These are phyloP conservation scores for Musa balbisiana DNA, from an alignment of 202 grass and related monocot genomes.

Conservation along the genomic window DNA sequence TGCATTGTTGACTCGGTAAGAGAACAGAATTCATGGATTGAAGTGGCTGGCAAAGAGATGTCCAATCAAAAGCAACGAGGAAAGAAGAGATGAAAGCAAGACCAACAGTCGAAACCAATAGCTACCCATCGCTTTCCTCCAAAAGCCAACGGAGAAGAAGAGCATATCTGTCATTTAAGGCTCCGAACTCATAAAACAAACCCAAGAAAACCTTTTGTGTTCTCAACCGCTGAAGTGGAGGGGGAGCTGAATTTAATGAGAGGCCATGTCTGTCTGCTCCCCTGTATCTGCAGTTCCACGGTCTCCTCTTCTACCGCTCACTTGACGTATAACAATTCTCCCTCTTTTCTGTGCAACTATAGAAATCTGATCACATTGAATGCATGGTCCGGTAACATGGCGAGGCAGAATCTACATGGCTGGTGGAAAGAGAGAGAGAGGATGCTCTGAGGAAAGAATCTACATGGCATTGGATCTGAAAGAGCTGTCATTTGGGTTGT, in stretches of 20 bases:
- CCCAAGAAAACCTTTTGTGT: neutral
- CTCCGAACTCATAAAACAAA: slow-evolving; percentile 1
- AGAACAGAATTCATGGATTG: too few relatives aligned
- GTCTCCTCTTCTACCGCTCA: neutral
- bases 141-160: neutral
- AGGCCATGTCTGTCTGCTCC: neutral
- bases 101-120: neutral
- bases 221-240: neutral
- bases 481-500: too few relatives aligned
- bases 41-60: too few relatives aligned
- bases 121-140: neutral
- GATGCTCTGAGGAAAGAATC: too few relatives aligned
- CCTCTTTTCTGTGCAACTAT: too few relatives aligned
- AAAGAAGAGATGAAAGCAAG: neutral
- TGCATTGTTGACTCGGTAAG: too few relatives aligned
- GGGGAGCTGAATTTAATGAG: neutral
- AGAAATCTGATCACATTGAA: too few relatives aligned
- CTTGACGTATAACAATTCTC: too few relatives aligned
- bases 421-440: too few relatives aligned
- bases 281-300: neutral
- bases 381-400: too few relatives aligned
- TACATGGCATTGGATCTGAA: too few relatives aligned
- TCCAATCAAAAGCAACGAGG: neutral
- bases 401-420: too few relatives aligned
- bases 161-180: neutral